Base-by-base conservation (phyloP, 2,329 filamentous ascomycete genomes). In the Colletotrichum navitas region DNA sequence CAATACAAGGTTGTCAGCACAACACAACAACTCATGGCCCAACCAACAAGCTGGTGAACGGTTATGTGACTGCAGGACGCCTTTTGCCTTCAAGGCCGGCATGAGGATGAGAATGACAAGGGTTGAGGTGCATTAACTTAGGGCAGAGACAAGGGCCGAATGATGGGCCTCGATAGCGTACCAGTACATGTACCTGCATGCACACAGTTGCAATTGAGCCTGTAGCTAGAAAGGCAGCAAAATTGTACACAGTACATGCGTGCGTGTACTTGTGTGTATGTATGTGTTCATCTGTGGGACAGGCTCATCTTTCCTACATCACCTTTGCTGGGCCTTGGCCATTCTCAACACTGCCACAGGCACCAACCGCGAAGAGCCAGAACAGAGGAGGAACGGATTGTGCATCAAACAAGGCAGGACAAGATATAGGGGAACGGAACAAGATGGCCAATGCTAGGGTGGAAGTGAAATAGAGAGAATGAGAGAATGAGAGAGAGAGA, bases 121-220 rank as follows among this genome's bases (percentile, higher is more conserved):
- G 64, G 64, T 58, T 26, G 16, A 58, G 49, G 58, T 63, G 64
- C 51, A 60, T 58, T 16, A 45, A 43, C 51, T 71, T 68, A 58
- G 58, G 67, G 55, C 67, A 70, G 56, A 71, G 51, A 62, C 36
- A 34, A 71, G 64, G 64, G 64, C 68, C 41, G 26, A 34, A 18
- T 63, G 58, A 45, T 68, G 59, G 59, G 68, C 56, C 34, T 62
- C 43, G 68, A 62, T 65, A 71, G 68, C 68, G 64, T 67, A 54
- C 43, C 51, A 63, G 58, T 67, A 64, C 69, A 55, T 71, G 60
- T 69, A 71, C 65, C 65, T 71, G 69, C 69, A 68, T 71, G 65
- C 43, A 36, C 63, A 54, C 26, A 52, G 65, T 54, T 59, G 65
- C 65, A 71, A 29, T 43, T 59, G 52, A 39, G 52, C 43, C 29